phyloP scores from a whole-genome alignment of 495 filamentous ascomycete species.

The Friedmanniomyces endolithicus region DNA sequence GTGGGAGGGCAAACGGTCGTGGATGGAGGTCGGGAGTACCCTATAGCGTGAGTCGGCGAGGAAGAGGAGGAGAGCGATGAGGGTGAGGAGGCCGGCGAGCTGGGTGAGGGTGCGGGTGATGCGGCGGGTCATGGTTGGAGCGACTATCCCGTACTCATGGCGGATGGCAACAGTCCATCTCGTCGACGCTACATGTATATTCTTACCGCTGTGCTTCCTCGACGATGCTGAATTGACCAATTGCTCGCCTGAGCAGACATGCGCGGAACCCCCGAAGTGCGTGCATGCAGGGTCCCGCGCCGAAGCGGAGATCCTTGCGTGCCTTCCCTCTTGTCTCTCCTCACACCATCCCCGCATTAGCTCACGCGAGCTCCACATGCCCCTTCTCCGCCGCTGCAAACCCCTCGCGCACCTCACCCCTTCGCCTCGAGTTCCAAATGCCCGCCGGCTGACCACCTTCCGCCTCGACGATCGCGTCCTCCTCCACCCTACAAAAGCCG shows the following conservation, averaged over 20 bases:
- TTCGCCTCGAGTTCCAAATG: too few relatives aligned
- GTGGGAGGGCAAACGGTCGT: slow-evolving; percentile 43
- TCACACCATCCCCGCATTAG: neutral
- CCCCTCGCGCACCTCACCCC: neutral
- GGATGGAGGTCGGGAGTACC: slow-evolving; percentile 39
- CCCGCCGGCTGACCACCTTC: slow-evolving; percentile 1
- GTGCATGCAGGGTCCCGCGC: neutral
- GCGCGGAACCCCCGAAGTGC: neutral
- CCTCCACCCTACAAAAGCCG: slow-evolving; percentile 34
- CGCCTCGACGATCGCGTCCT: slow-evolving; percentile 42
- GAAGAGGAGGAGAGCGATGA: slow-evolving; percentile 46
- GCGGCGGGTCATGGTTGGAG: slow-evolving; percentile 6
- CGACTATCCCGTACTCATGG: neutral
- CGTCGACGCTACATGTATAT: too few relatives aligned
- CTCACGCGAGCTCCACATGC: neutral
- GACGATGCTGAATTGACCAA: too few relatives aligned
- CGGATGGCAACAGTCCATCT: too few relatives aligned
- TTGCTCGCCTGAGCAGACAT: neutral
- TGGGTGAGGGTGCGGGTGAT: slow-evolving; percentile 61
- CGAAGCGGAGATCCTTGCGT: neutral
- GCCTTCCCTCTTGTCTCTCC: neutral
- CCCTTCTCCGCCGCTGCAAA: neutral
- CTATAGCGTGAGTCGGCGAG: slow-evolving; percentile 34
- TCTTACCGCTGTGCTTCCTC: too few relatives aligned
- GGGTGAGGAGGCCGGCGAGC: slow-evolving; percentile 51